A percentile compares a stretch with the other conserved stretches of the same genome.
phyloP scores from a whole-genome alignment of 2,329 filamentous ascomycete genomes.

The Colletotrichum echinochloae region DNA sequence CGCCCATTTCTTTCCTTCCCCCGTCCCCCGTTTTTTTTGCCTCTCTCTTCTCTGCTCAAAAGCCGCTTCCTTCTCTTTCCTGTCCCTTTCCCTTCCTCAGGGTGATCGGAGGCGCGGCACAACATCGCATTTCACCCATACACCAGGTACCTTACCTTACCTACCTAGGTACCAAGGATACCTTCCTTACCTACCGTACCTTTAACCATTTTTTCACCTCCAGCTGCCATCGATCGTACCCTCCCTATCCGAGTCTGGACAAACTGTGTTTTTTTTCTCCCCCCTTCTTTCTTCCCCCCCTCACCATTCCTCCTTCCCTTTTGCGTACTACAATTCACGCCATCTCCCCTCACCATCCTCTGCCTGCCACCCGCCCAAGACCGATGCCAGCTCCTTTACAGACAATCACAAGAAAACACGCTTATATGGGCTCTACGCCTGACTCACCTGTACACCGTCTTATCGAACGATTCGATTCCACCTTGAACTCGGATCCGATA shows the following conservation, averaged over 20 bases:
- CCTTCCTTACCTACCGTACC: constrained; percentile 15
- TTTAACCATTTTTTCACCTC: constrained; percentile 14
- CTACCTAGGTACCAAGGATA: no score
- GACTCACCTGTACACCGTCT: background rate
- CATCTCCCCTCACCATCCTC: constrained; percentile 15
- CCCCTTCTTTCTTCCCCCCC: background rate
- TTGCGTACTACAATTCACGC: constrained; percentile 28
- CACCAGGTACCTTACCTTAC: constrained; percentile 3
- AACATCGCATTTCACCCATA: constrained; percentile 16
- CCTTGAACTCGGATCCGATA: constrained; percentile 15
- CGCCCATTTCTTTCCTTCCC: constrained; percentile 28
- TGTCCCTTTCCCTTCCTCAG: constrained; percentile 24
- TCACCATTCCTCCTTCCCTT: constrained; percentile 1
- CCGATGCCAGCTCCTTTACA: constrained; percentile 10
- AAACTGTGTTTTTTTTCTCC: constrained; percentile 25
- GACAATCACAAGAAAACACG: background rate
- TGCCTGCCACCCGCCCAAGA: constrained; percentile 18
- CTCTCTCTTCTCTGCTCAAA: constrained; percentile 1
- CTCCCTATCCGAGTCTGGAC: constrained; percentile 23
- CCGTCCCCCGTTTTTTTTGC: constrained; percentile 21
- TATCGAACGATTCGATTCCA: constrained; percentile 12
- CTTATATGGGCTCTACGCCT: background rate
- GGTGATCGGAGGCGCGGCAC: constrained; percentile 15
- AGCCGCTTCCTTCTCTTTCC: background rate
- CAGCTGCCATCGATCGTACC: constrained; percentile 10